Percentiles rank a stretch among this genome's conserved stretches.
Evolutionary conservation across 225 moss, liverwort and hornwort species (phyloP).

Genomic region (Bryum argenteum): DNA sequence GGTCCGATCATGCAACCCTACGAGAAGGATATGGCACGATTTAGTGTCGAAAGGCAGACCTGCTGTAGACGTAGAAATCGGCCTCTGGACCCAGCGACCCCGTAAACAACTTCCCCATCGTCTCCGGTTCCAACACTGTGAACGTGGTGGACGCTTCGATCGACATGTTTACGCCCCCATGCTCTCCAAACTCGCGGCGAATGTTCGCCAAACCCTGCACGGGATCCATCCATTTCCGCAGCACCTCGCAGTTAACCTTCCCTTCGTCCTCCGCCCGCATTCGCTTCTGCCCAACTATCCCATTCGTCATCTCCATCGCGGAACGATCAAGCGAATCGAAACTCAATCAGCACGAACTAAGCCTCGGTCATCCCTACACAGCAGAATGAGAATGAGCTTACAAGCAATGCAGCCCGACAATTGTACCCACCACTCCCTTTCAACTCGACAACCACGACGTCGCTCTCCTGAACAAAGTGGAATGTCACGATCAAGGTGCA

Average conservation of each 20-base stretch:
- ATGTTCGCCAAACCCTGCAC: slow-evolving; percentile 58
- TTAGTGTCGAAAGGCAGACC: slow-evolving; percentile 30
- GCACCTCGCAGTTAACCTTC: slow-evolving; percentile 40
- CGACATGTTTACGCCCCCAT: slow-evolving; percentile 78
- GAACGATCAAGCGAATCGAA: neutral
- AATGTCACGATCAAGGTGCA: neutral
- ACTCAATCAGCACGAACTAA: neutral
- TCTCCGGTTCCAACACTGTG: slow-evolving; percentile 77
- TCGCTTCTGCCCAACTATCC: slow-evolving; percentile 51
- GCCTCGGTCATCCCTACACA: slow-evolving; percentile 18
- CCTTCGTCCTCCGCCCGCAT: slow-evolving; percentile 40
- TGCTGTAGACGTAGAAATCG: slow-evolving; percentile 73
- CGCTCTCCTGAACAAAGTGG: neutral
- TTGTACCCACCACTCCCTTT: neutral
- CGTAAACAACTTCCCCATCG: slow-evolving; percentile 65
- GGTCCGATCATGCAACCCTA: neutral
- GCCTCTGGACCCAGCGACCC: slow-evolving; percentile 68
- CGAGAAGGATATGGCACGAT: neutral
- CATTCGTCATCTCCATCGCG: slow-evolving; percentile 19
- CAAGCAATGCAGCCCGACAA: slow-evolving; percentile 2
- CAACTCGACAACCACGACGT: neutral
- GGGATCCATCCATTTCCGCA: slow-evolving; percentile 70
- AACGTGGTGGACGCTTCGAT: slow-evolving; percentile 74
- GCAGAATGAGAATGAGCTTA: neutral
- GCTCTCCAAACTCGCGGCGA: slow-evolving; percentile 72